Conservation (phyloP, 1,284 basidiomycete species). For the Peniophora sp. region DNA sequence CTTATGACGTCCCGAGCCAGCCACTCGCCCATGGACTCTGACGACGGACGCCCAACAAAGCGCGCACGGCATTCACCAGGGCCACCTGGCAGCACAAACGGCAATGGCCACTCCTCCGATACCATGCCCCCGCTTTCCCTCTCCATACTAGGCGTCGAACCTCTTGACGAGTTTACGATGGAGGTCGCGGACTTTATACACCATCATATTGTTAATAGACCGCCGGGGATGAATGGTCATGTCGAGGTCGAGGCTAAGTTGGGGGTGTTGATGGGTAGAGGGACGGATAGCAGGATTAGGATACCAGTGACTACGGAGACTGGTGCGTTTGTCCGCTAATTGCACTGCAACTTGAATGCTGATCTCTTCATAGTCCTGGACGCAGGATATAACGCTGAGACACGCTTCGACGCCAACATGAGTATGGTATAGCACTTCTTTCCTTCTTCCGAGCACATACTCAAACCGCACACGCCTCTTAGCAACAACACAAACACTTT, state of each 20-base stretch:
- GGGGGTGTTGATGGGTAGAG: slow-evolving; percentile 67
- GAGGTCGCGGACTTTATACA: slow-evolving; percentile 89
- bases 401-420: slow-evolving; percentile 90
- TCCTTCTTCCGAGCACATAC: slow-evolving; percentile 8
- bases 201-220: slow-evolving; percentile 51
- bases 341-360: too few species aligned
- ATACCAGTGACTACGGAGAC: slow-evolving; percentile 83
- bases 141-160: slow-evolving; percentile 88
- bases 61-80: slow-evolving; percentile 20
- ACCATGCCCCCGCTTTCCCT: slow-evolving; percentile 67
- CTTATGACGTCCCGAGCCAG: slow-evolving; percentile 14
- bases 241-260: slow-evolving; percentile 93
- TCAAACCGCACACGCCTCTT: slow-evolving; percentile 6
- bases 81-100: slow-evolving; percentile 9
- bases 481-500: slow-evolving; percentile 83
- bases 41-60: slow-evolving; percentile 16
- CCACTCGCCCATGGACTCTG: slow-evolving; percentile 10
- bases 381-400: slow-evolving; percentile 30
- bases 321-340: too few species aligned
- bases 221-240: slow-evolving; percentile 30
- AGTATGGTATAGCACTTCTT: slow-evolving; percentile 24
- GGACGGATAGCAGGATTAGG: slow-evolving; percentile 46
- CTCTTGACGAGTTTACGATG: slow-evolving; percentile 89
- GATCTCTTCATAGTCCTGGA: slow-evolving; percentile 38
- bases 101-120: slow-evolving; percentile 9